Evolutionary conservation across 2,329 filamentous ascomycete species (phyloP), one percentile per base, ranked within the genome.

Genomic region (Penicillium sp.): DNA sequence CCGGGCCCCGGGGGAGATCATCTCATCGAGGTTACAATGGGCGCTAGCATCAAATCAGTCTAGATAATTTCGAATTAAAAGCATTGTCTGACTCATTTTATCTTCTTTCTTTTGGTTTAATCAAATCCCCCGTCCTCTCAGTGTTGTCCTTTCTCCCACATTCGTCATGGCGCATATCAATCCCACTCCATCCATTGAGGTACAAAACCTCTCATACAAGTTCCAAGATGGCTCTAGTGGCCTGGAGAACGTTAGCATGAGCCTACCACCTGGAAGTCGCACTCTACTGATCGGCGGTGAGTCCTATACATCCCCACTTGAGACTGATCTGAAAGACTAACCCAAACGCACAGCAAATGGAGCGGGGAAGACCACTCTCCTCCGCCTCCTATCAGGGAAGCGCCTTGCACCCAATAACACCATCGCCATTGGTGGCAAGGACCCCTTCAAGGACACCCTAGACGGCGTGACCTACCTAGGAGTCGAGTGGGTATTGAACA

Each of bases 401-500:
- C 91, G 92, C 54, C 89, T 99, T 67, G 89, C 93, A 1, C 93
- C 94, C 0, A 77, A 79, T 50, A 79, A 82, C 69, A 86, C 86
- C 61, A 89, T 99, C 72, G 79, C 78, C 66, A 87, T 99, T 59
- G 88, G 85, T 46, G 90, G 89, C 60, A 85, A 90, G 46, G 94
- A 99, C 75, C 94, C 94, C 9, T 99, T 99, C 83, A 89, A 90
- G 72, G 83, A 91, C 35, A 86, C 87, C 12, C 85, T 97, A 29
- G 90, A 96, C 75, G 94, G 94, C 59, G 93, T 99, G 32, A 97
- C 93, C 23, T 99, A 99, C 75, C 88, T 99, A 8, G 94, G 94
- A 1, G 85, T 97, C 0, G 94, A 99, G 80, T 99, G 94, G 94
- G 94, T 97, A 3, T 83, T 99, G 10, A 97, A 97, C 79, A 90